A percentile compares a stretch with the other conserved stretches of the same genome.
Conservation (phyloP, 225 moss, liverwort and hornwort species). For the Thuidium tamariscinum region DNA sequence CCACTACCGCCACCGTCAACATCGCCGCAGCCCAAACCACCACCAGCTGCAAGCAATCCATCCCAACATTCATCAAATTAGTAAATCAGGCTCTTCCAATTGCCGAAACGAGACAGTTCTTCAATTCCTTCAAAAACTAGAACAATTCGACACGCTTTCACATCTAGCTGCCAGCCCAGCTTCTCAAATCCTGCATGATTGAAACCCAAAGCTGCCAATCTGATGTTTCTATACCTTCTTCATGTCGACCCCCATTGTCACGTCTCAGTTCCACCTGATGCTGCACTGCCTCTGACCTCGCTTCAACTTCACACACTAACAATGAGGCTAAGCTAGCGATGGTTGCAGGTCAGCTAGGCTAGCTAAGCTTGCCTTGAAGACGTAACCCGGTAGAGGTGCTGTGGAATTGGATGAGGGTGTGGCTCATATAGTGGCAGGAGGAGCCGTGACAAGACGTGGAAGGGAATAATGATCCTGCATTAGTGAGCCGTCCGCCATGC, state of each 20-base stretch:
- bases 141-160: background rate
- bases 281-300: background rate
- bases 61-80: background rate
- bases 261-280: background rate
- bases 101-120: background rate
- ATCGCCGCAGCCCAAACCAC: background rate
- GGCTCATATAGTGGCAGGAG: background rate
- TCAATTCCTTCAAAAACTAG: background rate
- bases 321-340: background rate
- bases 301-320: background rate
- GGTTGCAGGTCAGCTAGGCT: background rate
- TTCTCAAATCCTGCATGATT: background rate
- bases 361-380: background rate
- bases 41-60: background rate
- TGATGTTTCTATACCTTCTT: background rate
- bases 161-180: background rate
- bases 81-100: background rate
- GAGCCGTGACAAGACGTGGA: background rate
- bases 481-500: background rate
- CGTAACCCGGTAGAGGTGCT: background rate
- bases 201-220: background rate
- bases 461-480: slow-evolving; percentile 6
- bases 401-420: background rate
- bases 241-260: background rate
- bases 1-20: slow-evolving; percentile 3